These are phyloP conservation scores for Thelephora ganbajun DNA, from an alignment of 768 basidiomycete species.

Conservation along the genomic window DNA sequence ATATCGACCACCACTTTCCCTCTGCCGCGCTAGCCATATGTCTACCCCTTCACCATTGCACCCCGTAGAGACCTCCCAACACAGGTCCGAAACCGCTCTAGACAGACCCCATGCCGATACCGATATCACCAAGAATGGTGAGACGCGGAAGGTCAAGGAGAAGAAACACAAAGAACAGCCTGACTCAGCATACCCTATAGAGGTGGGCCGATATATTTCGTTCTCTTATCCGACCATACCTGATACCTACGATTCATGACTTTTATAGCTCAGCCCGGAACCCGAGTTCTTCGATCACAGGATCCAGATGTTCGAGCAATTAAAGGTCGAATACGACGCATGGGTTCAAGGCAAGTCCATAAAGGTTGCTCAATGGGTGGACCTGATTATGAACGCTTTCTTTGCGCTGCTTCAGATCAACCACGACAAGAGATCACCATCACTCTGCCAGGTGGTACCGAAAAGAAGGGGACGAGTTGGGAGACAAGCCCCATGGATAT, in stretches of 20 bases:
- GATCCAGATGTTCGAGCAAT: constrained; percentile 76
- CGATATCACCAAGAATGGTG: constrained; percentile 12
- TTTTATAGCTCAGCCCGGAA: constrained; percentile 54
- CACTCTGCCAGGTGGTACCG: constrained; percentile 77
- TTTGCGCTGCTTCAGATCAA: constrained; percentile 34
- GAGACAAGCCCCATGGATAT: constrained; percentile 89
- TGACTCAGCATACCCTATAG: constrained; percentile 41
- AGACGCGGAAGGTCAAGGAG: constrained; percentile 32
- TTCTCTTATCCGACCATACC: background rate
- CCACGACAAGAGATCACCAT: constrained; percentile 73
- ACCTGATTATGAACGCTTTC: background rate
- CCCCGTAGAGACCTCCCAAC: background rate
- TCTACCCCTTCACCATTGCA: background rate
- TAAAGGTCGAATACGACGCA: constrained; percentile 74
- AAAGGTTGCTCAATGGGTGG: background rate
- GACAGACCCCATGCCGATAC: constrained; percentile 2
- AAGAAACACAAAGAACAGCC: constrained; percentile 24
- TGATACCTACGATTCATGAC: constrained; percentile 6
- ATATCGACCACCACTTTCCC: background rate
- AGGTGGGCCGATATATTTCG: constrained; percentile 27
- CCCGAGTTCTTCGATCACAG: constrained; percentile 86
- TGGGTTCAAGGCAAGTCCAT: constrained; percentile 55
- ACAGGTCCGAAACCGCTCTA: background rate
- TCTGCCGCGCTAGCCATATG: background rate
- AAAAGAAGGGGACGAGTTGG: constrained; percentile 79